Percentiles rank a stretch among this genome's conserved stretches.
Evolutionary conservation across 2,329 filamentous ascomycete genomes (phyloP).

Genomic region (Trichoderma sp.): DNA sequence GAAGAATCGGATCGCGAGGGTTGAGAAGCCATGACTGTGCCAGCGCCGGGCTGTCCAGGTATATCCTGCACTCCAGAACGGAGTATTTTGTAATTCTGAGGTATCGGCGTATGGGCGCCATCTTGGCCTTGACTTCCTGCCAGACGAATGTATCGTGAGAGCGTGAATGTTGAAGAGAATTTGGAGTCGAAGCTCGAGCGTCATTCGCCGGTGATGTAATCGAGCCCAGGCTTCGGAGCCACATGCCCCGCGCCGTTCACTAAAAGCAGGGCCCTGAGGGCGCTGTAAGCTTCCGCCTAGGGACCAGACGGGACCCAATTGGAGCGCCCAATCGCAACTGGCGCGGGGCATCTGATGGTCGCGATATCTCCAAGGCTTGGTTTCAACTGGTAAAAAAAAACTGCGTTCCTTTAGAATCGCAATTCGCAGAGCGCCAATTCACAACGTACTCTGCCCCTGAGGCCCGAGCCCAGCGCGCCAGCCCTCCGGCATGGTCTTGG

Average conservation of each 20-base stretch:
- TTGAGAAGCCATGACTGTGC: constrained; percentile 82
- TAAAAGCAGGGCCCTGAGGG: constrained; percentile 2
- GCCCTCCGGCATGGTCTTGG: constrained; percentile 37
- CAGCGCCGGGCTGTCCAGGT: constrained; percentile 86
- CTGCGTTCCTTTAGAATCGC: background rate
- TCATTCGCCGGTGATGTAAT: constrained; percentile 26
- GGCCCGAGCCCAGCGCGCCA: constrained; percentile 26
- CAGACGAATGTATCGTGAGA: background rate
- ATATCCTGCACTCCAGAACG: constrained; percentile 94
- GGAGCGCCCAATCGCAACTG: constrained; percentile 10
- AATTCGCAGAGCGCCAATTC: constrained; percentile 20
- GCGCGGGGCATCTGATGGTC: constrained; percentile 10
- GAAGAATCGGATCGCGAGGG: constrained; percentile 72
- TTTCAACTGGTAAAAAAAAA: background rate
- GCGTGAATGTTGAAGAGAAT: constrained; percentile 12
- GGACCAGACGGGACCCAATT: constrained; percentile 3
- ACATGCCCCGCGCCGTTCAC: constrained; percentile 22
- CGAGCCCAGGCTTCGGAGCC: background rate
- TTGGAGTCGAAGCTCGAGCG: background rate
- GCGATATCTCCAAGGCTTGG: background rate
- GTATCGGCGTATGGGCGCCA: constrained; percentile 89
- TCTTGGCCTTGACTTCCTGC: constrained; percentile 41
- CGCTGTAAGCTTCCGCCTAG: constrained; percentile 13
- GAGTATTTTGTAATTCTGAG: constrained; percentile 90
- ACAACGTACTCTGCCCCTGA: constrained; percentile 24